phyloP scores from a whole-genome alignment of 2,329 filamentous ascomycete species.

The Fusarium sp. region DNA sequence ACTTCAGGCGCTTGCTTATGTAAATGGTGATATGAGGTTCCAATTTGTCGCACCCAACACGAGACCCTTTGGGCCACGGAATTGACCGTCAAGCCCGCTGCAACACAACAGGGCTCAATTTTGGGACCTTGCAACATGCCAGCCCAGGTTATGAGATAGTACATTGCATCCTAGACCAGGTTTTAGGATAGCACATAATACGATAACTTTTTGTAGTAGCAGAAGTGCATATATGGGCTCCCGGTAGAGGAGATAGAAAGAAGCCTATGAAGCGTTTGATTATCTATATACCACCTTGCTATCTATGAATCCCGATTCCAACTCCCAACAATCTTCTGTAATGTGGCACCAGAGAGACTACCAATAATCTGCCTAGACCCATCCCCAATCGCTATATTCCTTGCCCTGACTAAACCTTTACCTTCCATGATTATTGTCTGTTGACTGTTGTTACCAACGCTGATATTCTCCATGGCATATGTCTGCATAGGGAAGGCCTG shows the following conservation, averaged over 20 bases:
- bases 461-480: neutral
- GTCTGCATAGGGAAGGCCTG: neutral
- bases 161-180: neutral
- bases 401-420: neutral
- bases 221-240: neutral
- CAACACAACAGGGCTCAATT: neutral
- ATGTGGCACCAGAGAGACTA: neutral
- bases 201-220: too few relatives aligned
- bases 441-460: neutral
- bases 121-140: neutral
- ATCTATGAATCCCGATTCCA: neutral
- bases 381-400: neutral
- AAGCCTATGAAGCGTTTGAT: neutral
- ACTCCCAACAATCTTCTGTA: neutral
- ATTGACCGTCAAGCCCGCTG: neutral
- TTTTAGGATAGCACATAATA: neutral
- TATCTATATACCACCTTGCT: neutral
- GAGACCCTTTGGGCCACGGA: neutral
- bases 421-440: neutral
- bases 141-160: neutral
- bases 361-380: neutral
- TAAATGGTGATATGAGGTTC: neutral
- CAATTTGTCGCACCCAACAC: neutral
- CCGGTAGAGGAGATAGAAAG: neutral
- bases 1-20: neutral